Conservation (phyloP, 2,329 filamentous ascomycete genomes). For the Fusarium chaquense region DNA sequence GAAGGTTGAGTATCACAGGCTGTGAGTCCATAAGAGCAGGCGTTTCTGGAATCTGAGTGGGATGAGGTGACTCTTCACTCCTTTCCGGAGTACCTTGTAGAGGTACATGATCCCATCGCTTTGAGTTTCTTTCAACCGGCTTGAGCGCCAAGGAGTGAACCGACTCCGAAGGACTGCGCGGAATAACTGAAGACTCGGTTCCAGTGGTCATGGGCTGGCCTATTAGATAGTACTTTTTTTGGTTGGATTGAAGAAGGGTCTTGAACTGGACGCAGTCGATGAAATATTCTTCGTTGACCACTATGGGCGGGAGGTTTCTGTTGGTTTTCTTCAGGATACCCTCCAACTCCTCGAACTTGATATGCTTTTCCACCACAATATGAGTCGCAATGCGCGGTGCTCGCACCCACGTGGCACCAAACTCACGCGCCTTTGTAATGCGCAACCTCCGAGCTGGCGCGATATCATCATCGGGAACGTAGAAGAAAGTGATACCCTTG, state of each 20-base stretch:
- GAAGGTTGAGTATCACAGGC: constrained; percentile 44
- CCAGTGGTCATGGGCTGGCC: constrained; percentile 57
- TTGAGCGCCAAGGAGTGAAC: constrained; percentile 63
- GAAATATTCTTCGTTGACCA: constrained; percentile 78
- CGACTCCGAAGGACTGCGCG: constrained; percentile 39
- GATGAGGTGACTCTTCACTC: constrained; percentile 51
- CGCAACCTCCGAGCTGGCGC: constrained; percentile 74
- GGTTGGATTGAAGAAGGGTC: constrained; percentile 68
- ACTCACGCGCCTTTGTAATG: constrained; percentile 79
- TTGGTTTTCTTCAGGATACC: constrained; percentile 53
- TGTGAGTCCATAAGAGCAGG: constrained; percentile 44
- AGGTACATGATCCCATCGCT: constrained; percentile 55
- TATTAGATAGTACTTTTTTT: constrained; percentile 69
- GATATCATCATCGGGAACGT: constrained; percentile 84
- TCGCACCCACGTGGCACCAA: constrained; percentile 79
- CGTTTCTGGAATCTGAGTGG: constrained; percentile 33
- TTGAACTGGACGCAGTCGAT: constrained; percentile 74
- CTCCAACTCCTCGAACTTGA: constrained; percentile 74
- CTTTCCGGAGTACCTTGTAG: constrained; percentile 54
- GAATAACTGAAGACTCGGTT: neutral
- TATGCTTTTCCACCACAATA: constrained; percentile 78
- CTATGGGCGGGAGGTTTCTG: constrained; percentile 49
- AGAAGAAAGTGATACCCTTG: constrained; percentile 73
- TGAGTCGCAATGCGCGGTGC: constrained; percentile 75
- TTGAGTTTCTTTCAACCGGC: constrained; percentile 53